Base-by-base conservation (phyloP, 2,329 filamentous ascomycete species). In the Hypomyces perniciosus region DNA sequence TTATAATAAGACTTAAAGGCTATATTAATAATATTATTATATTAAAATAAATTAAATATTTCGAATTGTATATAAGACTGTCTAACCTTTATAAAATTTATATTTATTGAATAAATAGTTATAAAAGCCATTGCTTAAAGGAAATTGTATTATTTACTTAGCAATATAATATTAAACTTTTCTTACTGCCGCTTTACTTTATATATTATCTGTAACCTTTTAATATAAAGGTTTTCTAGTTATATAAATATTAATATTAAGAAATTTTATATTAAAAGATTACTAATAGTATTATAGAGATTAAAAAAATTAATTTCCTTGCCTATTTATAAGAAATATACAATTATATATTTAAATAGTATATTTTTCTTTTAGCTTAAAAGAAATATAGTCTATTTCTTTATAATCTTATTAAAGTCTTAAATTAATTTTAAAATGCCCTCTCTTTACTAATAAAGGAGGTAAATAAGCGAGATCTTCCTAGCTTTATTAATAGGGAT, bases 151-250 rank as follows among this genome's bases (percentile, higher is more conserved):
- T 27, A 20, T 48, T 42, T 43, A 26, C 27, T n/a, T 26, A n/a
- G 4, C n/a, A 48, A 13, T 48, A 42, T 48, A 42, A 42, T 42
- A 48, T 48, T 34, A 48, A 48, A 10, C 38, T 48, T n/a, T 48
- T 48, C 40, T 38, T 8, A 8, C 34, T 49, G 5, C 26, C 26
- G 13, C 29, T 46, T 31, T 46, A 48, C 35, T 26, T 48, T 42
- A 48, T 44, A 44, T 44, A 35, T 35, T 35, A 30, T 26, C 13
- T 48, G 42, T 33, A 48, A 27, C 46, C 13, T 4, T 12, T 44
- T 28, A 44, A 49, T 49, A 49, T 49, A 34, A 38, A 37, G 33
- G 20, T 49, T 27, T 50, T 50, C 38, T 43, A 50, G 8, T 43
- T 28, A 8, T 50, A 37, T 50, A 44, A 50, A 26, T 29, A 50